Evolutionary conservation across 129 eudicot species (phyloP).

Genomic region (Flaveria robusta): DNA sequence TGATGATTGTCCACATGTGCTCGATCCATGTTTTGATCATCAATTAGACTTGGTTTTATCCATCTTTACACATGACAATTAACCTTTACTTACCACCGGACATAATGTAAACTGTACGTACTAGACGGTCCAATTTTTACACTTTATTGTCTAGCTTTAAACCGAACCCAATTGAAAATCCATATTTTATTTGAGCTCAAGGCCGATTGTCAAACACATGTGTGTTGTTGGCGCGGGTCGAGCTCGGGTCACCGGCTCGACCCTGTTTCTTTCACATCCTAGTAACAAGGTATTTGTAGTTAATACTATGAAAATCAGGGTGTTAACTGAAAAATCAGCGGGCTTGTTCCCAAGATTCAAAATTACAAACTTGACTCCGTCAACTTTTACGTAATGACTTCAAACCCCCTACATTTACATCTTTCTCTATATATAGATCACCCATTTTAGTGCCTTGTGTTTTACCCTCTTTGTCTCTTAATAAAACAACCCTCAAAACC

Average conservation of each 20-base stretch:
- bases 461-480: conserved; percentile 33
- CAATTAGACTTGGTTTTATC: neutral
- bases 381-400: conserved; percentile 5
- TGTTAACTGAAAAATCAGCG: neutral
- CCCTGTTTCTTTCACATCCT: too few relatives aligned
- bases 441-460: conserved; percentile 20
- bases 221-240: too few relatives aligned
- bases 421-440: conserved; percentile 8
- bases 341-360: neutral
- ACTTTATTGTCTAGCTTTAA: neutral
- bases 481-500: conserved; percentile 35
- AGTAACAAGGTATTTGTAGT: neutral
- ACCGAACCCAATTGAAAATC: too few relatives aligned
- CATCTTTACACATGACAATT: neutral
- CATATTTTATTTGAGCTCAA: too few relatives aligned
- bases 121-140: neutral
- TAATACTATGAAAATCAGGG: neutral
- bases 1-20: neutral
- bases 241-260: too few relatives aligned
- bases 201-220: too few relatives aligned
- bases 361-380: conserved; percentile 8
- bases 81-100: neutral
- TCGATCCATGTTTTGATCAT: neutral
- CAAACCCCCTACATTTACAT: neutral
- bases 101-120: too few relatives aligned